phyloP scores from a whole-genome alignment of 129 eudicot genomes.

The Helianthus tuberosus region DNA sequence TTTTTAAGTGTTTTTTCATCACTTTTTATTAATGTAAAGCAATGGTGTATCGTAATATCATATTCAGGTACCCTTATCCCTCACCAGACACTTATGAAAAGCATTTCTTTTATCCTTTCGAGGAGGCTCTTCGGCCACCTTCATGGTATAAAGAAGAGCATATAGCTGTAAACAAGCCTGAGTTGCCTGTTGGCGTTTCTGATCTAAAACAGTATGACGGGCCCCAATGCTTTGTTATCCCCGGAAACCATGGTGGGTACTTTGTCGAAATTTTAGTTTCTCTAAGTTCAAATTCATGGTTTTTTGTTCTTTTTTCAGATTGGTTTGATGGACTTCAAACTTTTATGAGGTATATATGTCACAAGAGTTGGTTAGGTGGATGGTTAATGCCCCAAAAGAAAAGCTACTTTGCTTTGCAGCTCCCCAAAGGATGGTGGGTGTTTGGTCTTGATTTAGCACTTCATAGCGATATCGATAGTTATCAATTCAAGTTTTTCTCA shows the following conservation, averaged over 20 bases:
- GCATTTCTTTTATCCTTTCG: constrained; percentile 86
- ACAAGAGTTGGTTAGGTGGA: constrained; percentile 99
- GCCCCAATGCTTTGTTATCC: constrained; percentile 92
- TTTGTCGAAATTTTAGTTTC: background rate
- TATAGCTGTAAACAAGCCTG: constrained; percentile 88
- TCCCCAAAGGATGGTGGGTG: constrained; percentile 94
- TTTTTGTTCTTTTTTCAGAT: constrained; percentile 45
- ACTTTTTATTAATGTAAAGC: background rate
- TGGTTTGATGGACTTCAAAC: constrained; percentile 99
- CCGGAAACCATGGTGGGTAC: constrained; percentile 90
- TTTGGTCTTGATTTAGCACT: constrained; percentile 98
- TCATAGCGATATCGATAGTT: constrained; percentile 78
- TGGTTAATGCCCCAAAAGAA: constrained; percentile 99
- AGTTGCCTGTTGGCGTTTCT: constrained; percentile 75
- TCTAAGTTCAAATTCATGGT: background rate
- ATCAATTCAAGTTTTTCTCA: constrained; percentile 85
- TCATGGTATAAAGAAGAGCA: constrained; percentile 84
- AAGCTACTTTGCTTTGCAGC: constrained; percentile 92
- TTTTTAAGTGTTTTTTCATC: background rate
- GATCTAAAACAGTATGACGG: constrained; percentile 69
- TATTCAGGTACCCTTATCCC: constrained; percentile 88
- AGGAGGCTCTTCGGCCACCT: constrained; percentile 92
- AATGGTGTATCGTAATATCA: background rate
- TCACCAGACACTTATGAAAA: constrained; percentile 80
- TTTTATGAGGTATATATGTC: constrained; percentile 94